These are phyloP conservation scores for Xylona heveae DNA, from an alignment of 495 filamentous ascomycete species.

Conservation along the genomic window DNA sequence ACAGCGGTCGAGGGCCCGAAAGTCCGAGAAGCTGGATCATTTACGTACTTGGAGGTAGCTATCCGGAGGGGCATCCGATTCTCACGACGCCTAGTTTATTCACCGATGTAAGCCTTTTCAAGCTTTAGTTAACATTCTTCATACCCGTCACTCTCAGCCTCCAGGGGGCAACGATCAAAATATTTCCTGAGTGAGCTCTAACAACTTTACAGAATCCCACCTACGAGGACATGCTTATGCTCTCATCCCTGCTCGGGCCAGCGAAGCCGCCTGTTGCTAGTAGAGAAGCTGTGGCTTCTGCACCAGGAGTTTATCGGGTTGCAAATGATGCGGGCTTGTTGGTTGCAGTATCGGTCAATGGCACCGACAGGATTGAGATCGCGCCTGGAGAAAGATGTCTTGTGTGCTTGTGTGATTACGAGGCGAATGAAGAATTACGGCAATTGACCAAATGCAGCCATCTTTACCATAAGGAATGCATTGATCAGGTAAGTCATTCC, in stretches of 20 bases:
- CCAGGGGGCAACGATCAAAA: no score
- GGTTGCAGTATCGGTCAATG: conserved; percentile 27
- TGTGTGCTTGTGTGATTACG: conserved; percentile 54
- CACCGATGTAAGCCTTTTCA: conserved; percentile 33
- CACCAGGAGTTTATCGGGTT: conserved; percentile 35
- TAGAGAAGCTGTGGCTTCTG: conserved; percentile 41
- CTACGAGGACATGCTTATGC: conserved; percentile 60
- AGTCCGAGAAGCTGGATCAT: conserved; percentile 49
- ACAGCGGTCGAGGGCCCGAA: conserved; percentile 7
- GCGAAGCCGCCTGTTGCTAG: conserved; percentile 55
- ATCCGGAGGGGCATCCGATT: conserved; percentile 57
- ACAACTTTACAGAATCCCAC: conserved; percentile 35
- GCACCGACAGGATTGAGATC: conserved; percentile 24
- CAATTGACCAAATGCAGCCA: conserved; percentile 45
- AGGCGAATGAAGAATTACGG: conserved; percentile 38
- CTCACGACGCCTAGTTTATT: conserved; percentile 57
- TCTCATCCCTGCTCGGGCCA: conserved; percentile 50
- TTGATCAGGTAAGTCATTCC: conserved; percentile 40
- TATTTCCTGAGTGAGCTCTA: no score
- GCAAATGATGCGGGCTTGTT: conserved; percentile 24
- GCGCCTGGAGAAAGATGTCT: conserved; percentile 41
- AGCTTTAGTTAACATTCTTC: not conserved
- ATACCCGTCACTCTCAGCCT: not conserved
- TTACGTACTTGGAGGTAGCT: conserved; percentile 56
- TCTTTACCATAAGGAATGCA: conserved; percentile 53